Evolutionary conservation across 139 green algal genomes (phyloP).

Genomic region (Spirogloea muscicola): DNA sequence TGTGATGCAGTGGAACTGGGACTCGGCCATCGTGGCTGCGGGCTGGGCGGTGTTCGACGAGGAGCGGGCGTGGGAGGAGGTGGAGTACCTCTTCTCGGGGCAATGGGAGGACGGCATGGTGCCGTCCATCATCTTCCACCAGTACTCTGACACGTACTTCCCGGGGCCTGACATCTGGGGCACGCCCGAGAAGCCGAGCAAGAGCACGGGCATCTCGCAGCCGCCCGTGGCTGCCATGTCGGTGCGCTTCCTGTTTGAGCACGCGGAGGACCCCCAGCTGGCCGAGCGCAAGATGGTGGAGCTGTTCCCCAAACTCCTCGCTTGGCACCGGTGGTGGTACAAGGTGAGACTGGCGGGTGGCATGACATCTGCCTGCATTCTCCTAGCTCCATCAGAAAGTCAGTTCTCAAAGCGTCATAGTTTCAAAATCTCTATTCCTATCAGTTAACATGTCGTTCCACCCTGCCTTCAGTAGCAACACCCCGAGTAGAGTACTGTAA

Average conservation of each 20-base stretch:
- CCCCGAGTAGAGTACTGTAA: too few relatives aligned
- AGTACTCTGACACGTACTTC: conserved; percentile 32
- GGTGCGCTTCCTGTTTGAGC: conserved; percentile 38
- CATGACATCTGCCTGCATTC: too few relatives aligned
- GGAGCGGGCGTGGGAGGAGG: conserved; percentile 14
- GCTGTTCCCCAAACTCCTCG: conserved; percentile 42
- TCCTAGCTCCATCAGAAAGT: too few relatives aligned
- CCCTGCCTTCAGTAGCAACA: too few relatives aligned
- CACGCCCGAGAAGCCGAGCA: conserved; percentile 29
- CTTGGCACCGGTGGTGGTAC: conserved; percentile 40
- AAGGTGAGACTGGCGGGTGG: too few relatives aligned
- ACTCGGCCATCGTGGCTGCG: conserved; percentile 32
- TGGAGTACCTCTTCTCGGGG: conserved; percentile 29
- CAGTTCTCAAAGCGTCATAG: too few relatives aligned
- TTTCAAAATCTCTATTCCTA: too few relatives aligned
- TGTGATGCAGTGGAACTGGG: conserved; percentile 44
- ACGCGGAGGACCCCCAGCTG: conserved; percentile 20
- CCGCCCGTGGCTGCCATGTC: conserved; percentile 32
- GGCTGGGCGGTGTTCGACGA: conserved; percentile 43
- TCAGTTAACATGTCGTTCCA: too few relatives aligned
- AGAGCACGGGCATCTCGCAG: conserved; percentile 30
- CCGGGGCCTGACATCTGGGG: conserved; percentile 41
- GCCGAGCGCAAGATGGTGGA: conserved; percentile 14
- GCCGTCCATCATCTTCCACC: conserved; percentile 38
- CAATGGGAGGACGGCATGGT: conserved; percentile 45